Evolutionary conservation across 805 yeast species (phyloP), one percentile per base, ranked within the genome.

Genomic region (Yarrowia bubula): DNA sequence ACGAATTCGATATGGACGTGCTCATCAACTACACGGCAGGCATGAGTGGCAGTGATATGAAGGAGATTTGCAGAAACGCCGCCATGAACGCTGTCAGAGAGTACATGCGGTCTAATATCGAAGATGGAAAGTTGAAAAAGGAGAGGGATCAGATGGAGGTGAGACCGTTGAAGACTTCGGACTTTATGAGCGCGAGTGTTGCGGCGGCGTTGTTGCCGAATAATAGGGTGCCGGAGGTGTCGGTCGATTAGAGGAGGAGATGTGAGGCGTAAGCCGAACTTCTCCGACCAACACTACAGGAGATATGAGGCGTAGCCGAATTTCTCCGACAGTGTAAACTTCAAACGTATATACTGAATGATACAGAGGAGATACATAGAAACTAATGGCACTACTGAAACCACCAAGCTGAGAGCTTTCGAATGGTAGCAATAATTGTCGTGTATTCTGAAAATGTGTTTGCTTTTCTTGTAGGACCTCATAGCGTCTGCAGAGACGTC

Each of bases 21-120:
- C 78, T 95, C 15, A 92, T 89, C 11, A 71, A 74, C 9, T 75
- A 81, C 53, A 90, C 97, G 0, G 83, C 81, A 10, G 96, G 95
- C 1, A 79, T 85, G 72, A 89, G 96, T 69, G 99, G 99, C 1
- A 89, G 96, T 2, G 99, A 93, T 71, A 80, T 95, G 73, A 87
- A 89, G 71, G 99, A 95, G 73, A 77, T 90, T 57, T 91, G 97
- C 73, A 84, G 99, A 65, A 96, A 90, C 71, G 99, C 99, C 0
- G 97, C 96, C 1, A 83, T 92, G 79, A 83, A 82, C 69, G 89
- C 97, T 0, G 92, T 93, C 72, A 82, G 96, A 70, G 98, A 95
- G 75, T 90, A 84, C 73, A 90, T 93, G 66, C 79, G 84, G 65
- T 76, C 77, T 64, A 88, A 89, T 73, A 81, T 81, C 73, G 75